phyloP scores from a whole-genome alignment of 164 flowering plant species.

The Euptelea pleiosperma region DNA sequence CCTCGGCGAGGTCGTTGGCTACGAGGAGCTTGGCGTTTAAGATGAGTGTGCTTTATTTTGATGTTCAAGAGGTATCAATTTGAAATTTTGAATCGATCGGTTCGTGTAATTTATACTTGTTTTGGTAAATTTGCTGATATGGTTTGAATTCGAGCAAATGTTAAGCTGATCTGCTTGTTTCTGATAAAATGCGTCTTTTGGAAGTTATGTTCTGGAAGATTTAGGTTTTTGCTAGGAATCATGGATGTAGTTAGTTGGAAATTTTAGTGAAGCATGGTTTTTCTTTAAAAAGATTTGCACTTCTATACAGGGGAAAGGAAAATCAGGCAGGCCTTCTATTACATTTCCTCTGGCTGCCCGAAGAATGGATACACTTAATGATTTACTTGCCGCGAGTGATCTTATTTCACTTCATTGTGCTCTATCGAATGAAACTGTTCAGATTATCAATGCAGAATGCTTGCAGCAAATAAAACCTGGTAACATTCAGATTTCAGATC shows the following conservation, averaged over 20 bases:
- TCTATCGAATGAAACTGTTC: slow-evolving; percentile 87
- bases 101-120: too few species aligned
- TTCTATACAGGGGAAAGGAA: slow-evolving; percentile 51
- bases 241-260: too few species aligned
- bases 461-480: slow-evolving; percentile 97
- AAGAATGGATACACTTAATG: slow-evolving; percentile 96
- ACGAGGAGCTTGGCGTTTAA: slow-evolving; percentile 86
- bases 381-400: slow-evolving; percentile 96
- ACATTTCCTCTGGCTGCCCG: slow-evolving; percentile 88
- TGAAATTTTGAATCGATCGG: too few species aligned
- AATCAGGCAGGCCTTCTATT: slow-evolving; percentile 42
- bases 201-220: too few species aligned
- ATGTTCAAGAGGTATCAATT: slow-evolving; percentile 61
- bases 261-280: too few species aligned
- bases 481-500: slow-evolving; percentile 16
- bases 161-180: not conserved
- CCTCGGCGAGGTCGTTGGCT: slow-evolving; percentile 78
- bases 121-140: too few species aligned
- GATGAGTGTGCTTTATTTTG: slow-evolving; percentile 93
- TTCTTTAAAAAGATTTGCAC: too few species aligned
- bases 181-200: not conserved
- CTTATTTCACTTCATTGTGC: slow-evolving; percentile 95
- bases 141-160: not conserved
- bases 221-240: too few species aligned
- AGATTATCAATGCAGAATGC: slow-evolving; percentile 88